Base-by-base conservation (phyloP, 805 yeast species). In the Metschnikowia aberdeeniae region DNA sequence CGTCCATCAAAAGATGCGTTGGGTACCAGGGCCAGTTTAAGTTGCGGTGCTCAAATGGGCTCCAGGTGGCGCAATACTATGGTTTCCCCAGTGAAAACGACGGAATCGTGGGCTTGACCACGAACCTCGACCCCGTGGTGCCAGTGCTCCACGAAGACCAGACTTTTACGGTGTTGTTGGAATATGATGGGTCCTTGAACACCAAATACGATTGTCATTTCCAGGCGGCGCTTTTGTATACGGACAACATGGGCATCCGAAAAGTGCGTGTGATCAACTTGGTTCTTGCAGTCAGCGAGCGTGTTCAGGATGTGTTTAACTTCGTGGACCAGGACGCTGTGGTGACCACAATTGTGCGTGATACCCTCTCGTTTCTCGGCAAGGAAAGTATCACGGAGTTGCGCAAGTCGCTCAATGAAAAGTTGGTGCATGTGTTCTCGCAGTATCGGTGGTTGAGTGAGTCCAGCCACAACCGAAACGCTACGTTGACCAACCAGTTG, bases 161-260 rank as follows among this genome's bases (percentile, higher is more conserved):
- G 36, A 74, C 84, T 5, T 62, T 88, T 39, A 84, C 87, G 8
- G 83, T 87, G 2, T 73, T 88, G 42, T 80, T 92, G 56, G 75
- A 75, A 38, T 85, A 87, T 58, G 97, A 89, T 58, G 89, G 89
- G 3, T 80, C 80, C 49, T 69, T 89, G 29, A 78, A 82, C 46
- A 72, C 85, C 1, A 80, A 80, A 49, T 73, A 76, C 32, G 97
- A 89, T 62, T 86, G 88, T 19, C 93, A 89, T 62, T 88, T 92
- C 70, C 99, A 93, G 66, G 85, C 87, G 1, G 97, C 98, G 0
- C 54, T 93, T 24, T 68, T 93, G 44, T 92, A 89, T 61, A 90
- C 97, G 0, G 86, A 89, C 38, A 59, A 73, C 2, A 73, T 74
- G 39, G 99, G 99, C 19, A 66, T 73, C 7, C 72, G 97, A 53